phyloP scores from a whole-genome alignment of 805 yeast genomes.

The Pichia scutulata region DNA sequence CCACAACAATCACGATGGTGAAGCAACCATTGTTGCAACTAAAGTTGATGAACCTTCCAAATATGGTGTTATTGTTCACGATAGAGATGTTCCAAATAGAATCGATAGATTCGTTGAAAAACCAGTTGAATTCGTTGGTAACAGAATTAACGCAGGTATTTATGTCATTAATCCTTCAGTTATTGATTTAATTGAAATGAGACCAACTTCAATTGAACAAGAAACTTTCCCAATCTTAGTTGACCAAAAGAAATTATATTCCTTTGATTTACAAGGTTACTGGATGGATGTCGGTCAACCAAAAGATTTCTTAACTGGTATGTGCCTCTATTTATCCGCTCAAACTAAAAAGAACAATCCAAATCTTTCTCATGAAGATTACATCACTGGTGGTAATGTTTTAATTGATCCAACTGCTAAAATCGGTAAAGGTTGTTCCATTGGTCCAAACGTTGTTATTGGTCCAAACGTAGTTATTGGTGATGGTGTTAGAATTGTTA shows the following conservation, averaged over 20 bases:
- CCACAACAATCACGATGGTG: conserved; percentile 95
- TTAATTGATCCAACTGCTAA: conserved; percentile 92
- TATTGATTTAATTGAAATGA: conserved; percentile 91
- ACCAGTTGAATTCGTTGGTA: conserved; percentile 99
- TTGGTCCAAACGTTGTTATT: conserved; percentile 96
- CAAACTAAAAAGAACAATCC: conserved; percentile 73
- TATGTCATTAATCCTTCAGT: conserved; percentile 97
- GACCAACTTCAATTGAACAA: conserved; percentile 98
- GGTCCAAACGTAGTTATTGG: conserved; percentile 96
- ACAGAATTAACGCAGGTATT: conserved; percentile 99
- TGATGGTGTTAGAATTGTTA: conserved; percentile 96
- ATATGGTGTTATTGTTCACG: conserved; percentile 99
- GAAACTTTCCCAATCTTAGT: conserved; percentile 98
- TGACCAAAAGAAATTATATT: conserved; percentile 79
- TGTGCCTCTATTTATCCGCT: conserved; percentile 83
- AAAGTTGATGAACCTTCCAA: conserved; percentile 99
- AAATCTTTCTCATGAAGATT: conserved; percentile 52
- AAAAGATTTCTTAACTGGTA: conserved; percentile 97
- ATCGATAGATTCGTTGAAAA: conserved; percentile 98
- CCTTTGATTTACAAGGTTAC: conserved; percentile 97
- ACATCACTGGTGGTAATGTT: conserved; percentile 85
- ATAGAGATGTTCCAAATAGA: conserved; percentile 88
- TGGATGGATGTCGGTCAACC: conserved; percentile 99
- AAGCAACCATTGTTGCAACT: conserved; percentile 98
- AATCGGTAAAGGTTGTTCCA: conserved; percentile 85